These are phyloP conservation scores for Paramecium octaurelia DNA, from an alignment of 73 alveolate genomes.

Conservation along the genomic window DNA sequence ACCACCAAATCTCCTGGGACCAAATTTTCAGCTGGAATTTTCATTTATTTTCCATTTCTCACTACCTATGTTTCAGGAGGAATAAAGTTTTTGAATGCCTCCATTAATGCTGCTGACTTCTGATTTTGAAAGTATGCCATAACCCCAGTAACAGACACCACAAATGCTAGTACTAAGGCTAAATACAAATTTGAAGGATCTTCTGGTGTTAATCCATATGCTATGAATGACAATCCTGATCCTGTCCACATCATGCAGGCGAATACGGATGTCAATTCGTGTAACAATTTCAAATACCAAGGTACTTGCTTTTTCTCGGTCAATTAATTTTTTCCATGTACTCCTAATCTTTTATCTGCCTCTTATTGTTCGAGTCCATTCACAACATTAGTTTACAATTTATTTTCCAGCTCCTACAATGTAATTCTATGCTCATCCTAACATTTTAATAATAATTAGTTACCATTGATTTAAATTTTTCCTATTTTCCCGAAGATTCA, in stretches of 20 bases:
- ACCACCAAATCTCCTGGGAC: conserved; percentile 94
- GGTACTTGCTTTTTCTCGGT: conserved; percentile 83
- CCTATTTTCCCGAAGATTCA: background rate
- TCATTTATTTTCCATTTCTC: conserved; percentile 80
- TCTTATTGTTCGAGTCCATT: conserved; percentile 76
- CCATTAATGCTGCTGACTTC: conserved; percentile 86
- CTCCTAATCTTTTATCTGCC: conserved; percentile 60
- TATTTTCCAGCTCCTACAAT: conserved; percentile 66
- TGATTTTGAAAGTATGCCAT: conserved; percentile 73
- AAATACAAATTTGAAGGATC: conserved; percentile 80
- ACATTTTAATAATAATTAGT: too few species aligned
- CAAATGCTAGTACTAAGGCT: conserved; percentile 75
- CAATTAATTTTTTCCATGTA: conserved; percentile 72
- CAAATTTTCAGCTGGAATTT: conserved; percentile 78
- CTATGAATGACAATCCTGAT: conserved; percentile 76
- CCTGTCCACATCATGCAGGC: conserved; percentile 83
- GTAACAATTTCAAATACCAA: conserved; percentile 71
- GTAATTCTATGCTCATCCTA: conserved; percentile 76
- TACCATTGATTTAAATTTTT: conserved; percentile 68
- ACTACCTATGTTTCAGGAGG: conserved; percentile 82
- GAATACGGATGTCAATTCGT: conserved; percentile 81
- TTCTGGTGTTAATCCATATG: conserved; percentile 66
- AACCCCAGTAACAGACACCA: conserved; percentile 77
- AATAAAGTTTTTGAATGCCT: conserved; percentile 81
- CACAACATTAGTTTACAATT: conserved; percentile 64